Evolutionary conservation across 2,329 filamentous ascomycete genomes (phyloP).

Genomic region (Diaporthe sp.): DNA sequence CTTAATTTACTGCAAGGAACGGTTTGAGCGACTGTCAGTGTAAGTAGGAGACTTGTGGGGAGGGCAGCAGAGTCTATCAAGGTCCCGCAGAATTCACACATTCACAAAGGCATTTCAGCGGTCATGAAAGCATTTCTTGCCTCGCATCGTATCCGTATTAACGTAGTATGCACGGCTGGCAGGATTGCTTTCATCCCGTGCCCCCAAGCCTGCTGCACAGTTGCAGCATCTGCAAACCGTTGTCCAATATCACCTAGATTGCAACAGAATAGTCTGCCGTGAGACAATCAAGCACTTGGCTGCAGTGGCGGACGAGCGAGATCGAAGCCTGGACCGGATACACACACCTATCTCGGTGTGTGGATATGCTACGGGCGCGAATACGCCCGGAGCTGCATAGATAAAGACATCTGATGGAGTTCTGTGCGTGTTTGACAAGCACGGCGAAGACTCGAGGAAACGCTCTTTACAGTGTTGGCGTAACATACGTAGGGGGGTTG

Average conservation of each 20-base stretch:
- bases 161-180: not conserved
- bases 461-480: not conserved
- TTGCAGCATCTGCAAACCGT: not conserved
- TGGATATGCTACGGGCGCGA: too few relatives aligned
- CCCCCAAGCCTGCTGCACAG: not conserved
- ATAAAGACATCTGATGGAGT: not conserved
- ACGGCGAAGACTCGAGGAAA: not conserved
- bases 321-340: not conserved
- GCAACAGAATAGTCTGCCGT: not conserved
- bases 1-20: not conserved
- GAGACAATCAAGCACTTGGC: conserved; percentile 6
- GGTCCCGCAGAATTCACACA: not conserved
- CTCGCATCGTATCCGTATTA: not conserved
- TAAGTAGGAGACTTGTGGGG: not conserved
- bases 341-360: not conserved
- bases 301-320: not conserved
- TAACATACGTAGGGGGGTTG: not conserved
- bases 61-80: not conserved
- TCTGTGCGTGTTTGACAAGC: conserved; percentile 14
- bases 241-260: not conserved
- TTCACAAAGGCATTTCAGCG: not conserved
- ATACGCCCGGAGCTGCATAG: not conserved
- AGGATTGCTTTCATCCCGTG: not conserved
- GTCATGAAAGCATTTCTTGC: too few relatives aligned
- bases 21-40: too few relatives aligned